Base-by-base conservation (phyloP, 1,284 basidiomycete genomes). In the Pascua sp. region DNA sequence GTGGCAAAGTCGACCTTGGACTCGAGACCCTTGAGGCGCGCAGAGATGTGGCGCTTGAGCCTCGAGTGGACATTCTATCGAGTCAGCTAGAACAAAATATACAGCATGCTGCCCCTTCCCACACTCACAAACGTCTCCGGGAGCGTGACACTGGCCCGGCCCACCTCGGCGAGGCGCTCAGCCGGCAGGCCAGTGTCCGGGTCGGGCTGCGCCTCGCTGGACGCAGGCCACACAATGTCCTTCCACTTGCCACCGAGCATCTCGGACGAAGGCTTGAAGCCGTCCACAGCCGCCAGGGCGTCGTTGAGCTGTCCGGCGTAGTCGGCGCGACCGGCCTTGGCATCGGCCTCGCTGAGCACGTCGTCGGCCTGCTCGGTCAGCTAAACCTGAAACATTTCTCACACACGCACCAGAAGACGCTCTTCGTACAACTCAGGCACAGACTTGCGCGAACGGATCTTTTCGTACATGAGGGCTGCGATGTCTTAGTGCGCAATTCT, bases 351-450 rank as follows among this genome's bases (percentile, higher is more conserved):
- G 0, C 81, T 80, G 40, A 92, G 70, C 16, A 85, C 73, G 0
- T 81, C 80, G 51, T 86, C 84, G 3, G 78, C 72, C 87, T 88
- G 47, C 24, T 32, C 13, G 32, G 47, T 39, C 42, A 58, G 51
- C 13, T 9, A 32, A 13, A n/a, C 36, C 11, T 8, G 11, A 12
- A 10, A 40, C 37, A 39, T n/a, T 32, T 13, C 10, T 18, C 11
- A 11, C 4, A 12, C 36, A 47, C 84, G 50, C 60, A 91, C 87
- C 52, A 88, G 80, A 5, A 94, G 80, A 55, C 84, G 85, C 52
- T 87, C 82, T 69, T 93, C 91, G 68, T 92, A 95, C 16, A 90
- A 76, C 52, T 85, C 81, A 8, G 91, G 90, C 8, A 93, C 89
- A 4, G 87, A 89, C 46, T 82, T 85, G 51, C 89, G 80, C 0